These are phyloP conservation scores for Schizopora paradoxa DNA, from an alignment of 1,284 basidiomycete species.

Conservation along the genomic window DNA sequence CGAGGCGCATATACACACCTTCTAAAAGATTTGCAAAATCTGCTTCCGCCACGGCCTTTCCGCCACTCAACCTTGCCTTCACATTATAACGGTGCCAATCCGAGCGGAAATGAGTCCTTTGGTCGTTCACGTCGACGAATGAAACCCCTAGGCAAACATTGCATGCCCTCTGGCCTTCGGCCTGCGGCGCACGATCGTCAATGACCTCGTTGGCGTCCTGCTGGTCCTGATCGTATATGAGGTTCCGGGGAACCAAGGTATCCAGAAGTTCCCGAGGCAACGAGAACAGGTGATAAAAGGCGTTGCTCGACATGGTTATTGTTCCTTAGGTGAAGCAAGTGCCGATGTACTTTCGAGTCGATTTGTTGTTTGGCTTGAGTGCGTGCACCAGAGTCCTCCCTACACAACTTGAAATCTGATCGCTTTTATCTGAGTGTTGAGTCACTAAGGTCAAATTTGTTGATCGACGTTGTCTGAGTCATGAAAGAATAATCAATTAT, in stretches of 20 bases:
- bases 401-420: no score
- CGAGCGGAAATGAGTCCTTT: slow-evolving; percentile 84
- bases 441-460: no score
- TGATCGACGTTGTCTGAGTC: no score
- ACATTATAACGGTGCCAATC: slow-evolving; percentile 99
- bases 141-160: slow-evolving; percentile 69
- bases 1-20: slow-evolving; percentile 41
- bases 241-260: slow-evolving; percentile 58
- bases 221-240: slow-evolving; percentile 37
- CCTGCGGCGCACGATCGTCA: no score
- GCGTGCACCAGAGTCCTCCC: no score
- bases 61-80: slow-evolving; percentile 67
- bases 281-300: slow-evolving; percentile 49
- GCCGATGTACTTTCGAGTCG: no score
- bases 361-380: no score
- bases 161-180: slow-evolving; percentile 54
- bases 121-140: slow-evolving; percentile 77
- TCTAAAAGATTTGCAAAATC: slow-evolving; percentile 77
- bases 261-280: slow-evolving; percentile 65
- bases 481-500: no score
- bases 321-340: no score
- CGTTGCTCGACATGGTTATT: slow-evolving; percentile 10
- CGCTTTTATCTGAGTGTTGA: no score
- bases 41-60: slow-evolving; percentile 57
- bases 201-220: slow-evolving; percentile 26